Conservation (phyloP, 208 protist genomes). For the Trypanosoma congolense region DNA sequence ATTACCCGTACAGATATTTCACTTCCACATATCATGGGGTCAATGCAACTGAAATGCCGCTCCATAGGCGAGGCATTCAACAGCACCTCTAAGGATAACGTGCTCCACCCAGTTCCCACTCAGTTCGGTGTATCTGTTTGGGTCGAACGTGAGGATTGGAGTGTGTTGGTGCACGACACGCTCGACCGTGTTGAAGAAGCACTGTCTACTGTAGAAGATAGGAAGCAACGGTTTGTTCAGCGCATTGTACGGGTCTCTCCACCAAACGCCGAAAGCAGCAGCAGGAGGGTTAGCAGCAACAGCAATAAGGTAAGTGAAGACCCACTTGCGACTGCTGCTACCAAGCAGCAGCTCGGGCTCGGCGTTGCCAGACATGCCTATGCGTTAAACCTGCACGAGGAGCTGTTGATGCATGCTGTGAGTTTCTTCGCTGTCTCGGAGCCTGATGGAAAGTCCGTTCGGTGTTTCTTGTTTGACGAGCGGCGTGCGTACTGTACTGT, state of each 20-base stretch:
- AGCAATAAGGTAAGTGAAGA: neutral
- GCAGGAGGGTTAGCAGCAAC: neutral
- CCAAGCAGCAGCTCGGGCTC: slow-evolving; percentile 58
- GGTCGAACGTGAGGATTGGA: slow-evolving; percentile 43
- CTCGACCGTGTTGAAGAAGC: slow-evolving; percentile 42
- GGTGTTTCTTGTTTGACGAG: slow-evolving; percentile 36
- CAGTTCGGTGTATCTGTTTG: slow-evolving; percentile 61
- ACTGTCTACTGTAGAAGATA: neutral
- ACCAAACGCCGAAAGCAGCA: neutral
- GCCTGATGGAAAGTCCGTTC: slow-evolving; percentile 11
- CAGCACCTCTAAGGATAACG: neutral
- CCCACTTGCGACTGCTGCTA: slow-evolving; percentile 6
- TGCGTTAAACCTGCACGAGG: slow-evolving; percentile 33
- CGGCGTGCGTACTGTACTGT: slow-evolving; percentile 52
- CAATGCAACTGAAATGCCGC: slow-evolving; percentile 25
- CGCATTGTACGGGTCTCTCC: slow-evolving; percentile 39
- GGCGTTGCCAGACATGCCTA: slow-evolving; percentile 48
- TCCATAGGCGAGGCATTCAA: slow-evolving; percentile 11
- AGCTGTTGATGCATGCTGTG: slow-evolving; percentile 45
- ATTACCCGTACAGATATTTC: slow-evolving; percentile 39
- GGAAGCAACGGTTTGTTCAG: slow-evolving; percentile 16
- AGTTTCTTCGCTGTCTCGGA: slow-evolving; percentile 45
- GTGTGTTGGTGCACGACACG: slow-evolving; percentile 40
- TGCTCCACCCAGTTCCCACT: slow-evolving; percentile 21
- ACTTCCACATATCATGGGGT: slow-evolving; percentile 28